Evolutionary conservation across 192 early-diverging fungal genomes (phyloP).

Genomic region (Haplosporangium gracile): DNA sequence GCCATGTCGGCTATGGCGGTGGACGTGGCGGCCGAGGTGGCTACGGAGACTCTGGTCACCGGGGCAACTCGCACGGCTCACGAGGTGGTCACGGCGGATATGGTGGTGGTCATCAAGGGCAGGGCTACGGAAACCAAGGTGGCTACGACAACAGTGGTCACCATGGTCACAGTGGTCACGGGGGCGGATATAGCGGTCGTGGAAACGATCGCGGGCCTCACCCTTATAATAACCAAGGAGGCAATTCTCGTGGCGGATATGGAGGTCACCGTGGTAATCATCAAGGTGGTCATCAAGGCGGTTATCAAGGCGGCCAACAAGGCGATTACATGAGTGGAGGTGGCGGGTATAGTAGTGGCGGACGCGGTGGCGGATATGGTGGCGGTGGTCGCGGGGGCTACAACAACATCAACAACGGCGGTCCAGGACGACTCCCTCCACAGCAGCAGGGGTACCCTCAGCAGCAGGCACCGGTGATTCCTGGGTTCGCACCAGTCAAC

Average conservation of each 20-base stretch:
- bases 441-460: slow-evolving; percentile 8
- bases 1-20: slow-evolving; percentile 43
- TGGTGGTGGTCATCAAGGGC: slow-evolving; percentile 28
- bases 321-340: slow-evolving; percentile 14
- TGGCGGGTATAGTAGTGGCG: slow-evolving; percentile 20
- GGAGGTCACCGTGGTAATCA: slow-evolving; percentile 22
- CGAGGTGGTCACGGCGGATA: slow-evolving; percentile 49
- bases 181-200: slow-evolving; percentile 21
- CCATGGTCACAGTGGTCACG: neutral
- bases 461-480: slow-evolving; percentile 16
- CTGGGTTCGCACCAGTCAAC: slow-evolving; percentile 50
- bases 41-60: slow-evolving; percentile 34
- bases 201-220: slow-evolving; percentile 16
- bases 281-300: slow-evolving; percentile 29
- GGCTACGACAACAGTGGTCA: slow-evolving; percentile 23
- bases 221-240: slow-evolving; percentile 1
- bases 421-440: slow-evolving; percentile 1
- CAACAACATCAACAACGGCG: neutral
- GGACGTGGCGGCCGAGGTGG: slow-evolving; percentile 46
- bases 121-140: slow-evolving; percentile 25
- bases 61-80: slow-evolving; percentile 26
- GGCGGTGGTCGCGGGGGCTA: slow-evolving; percentile 19
- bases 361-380: slow-evolving; percentile 38
- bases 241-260: slow-evolving; percentile 13
- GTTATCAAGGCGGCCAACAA: slow-evolving; percentile 15